Base-by-base conservation (phyloP, 345 rosid species). In the Pistacia atlantica region DNA sequence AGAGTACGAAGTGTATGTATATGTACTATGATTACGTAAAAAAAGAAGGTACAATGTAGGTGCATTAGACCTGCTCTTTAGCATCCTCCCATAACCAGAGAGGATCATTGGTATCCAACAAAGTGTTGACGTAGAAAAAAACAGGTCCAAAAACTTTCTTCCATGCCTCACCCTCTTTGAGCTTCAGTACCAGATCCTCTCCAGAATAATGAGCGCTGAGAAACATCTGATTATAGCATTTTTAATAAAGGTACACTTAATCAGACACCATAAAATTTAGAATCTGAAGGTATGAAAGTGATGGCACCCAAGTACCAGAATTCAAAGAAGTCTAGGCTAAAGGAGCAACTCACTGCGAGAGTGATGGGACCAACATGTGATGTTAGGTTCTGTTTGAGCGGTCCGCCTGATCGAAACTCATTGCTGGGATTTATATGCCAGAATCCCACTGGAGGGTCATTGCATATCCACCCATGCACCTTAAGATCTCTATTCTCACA, bases 121-220 rank as follows among this genome's bases (percentile, higher is more conserved):
- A 70, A 52, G 86, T 75, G 61, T 95, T 95, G 12, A 95, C 78
- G 76, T 91, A 93, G 70, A 91, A 69, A 59, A 91, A 89, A 75
- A 90, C 91, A 2, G 98, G 99, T 33, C 99, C 96, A 68, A 95
- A 89, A 51, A 92, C 94, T 79, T 95, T 95, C 87, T 93, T 95
- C 99, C 99, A 95, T 48, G 89, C 78, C 84, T 95, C 99, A 25
- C 83, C 92, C 18, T 79, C 79, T 75, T 84, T 77, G 7, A 95
- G 67, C 79, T 86, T 93, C 84, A 85, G 79, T 72, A 90, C 97
- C 85, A 91, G 64, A 46, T 91, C 99, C 33, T 90, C 92, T 69
- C 99, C 99, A 1, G 77, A 86, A 42, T 95, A 95, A 59, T 95
- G 99, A 20, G 97, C 96, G 77, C 98, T 93, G 17, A 87, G 80